A percentile compares a stretch with the other conserved stretches of the same genome.
phyloP scores from a whole-genome alignment of 352 stramenopile genomes.

The Globisporangium middletonii region DNA sequence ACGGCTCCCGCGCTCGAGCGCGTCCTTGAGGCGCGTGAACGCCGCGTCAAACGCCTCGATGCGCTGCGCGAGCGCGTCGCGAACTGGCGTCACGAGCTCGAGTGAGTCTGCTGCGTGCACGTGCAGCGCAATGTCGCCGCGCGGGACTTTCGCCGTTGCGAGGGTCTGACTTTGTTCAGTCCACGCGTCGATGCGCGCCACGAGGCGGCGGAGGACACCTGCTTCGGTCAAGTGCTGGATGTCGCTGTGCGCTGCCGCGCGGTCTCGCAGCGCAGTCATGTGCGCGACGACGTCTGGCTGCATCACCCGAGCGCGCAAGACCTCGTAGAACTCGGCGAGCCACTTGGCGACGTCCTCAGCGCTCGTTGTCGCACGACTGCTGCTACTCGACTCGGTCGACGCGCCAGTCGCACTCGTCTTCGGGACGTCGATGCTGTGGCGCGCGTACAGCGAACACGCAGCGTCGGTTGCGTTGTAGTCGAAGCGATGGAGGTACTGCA shows the following conservation, averaged over 20 bases:
- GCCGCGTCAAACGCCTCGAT: conserved; percentile 49
- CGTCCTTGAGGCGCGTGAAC: conserved; percentile 57
- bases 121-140: conserved; percentile 38
- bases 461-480: conserved; percentile 76
- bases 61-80: conserved; percentile 27
- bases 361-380: neutral
- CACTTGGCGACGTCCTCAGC: conserved; percentile 51
- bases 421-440: conserved; percentile 71
- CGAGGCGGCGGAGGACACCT: conserved; percentile 43
- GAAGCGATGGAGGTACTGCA: conserved; percentile 79
- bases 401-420: conserved; percentile 14
- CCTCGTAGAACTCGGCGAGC: conserved; percentile 60
- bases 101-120: conserved; percentile 60
- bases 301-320: conserved; percentile 36
- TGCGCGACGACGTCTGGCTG: conserved; percentile 28
- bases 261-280: conserved; percentile 34
- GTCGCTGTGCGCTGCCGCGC: conserved; percentile 13
- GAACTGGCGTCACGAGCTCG: conserved; percentile 35
- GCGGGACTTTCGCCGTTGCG: conserved; percentile 28
- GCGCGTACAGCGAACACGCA: conserved; percentile 74
- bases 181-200: conserved; percentile 53
- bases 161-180: conserved; percentile 29
- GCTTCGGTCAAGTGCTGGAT: conserved; percentile 38
- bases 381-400: neutral
- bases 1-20: conserved; percentile 52